Evolutionary conservation across 2,329 filamentous ascomycete genomes (phyloP), one percentile per base, ranked within the genome.

Genomic region (Botrytis cinerea): DNA sequence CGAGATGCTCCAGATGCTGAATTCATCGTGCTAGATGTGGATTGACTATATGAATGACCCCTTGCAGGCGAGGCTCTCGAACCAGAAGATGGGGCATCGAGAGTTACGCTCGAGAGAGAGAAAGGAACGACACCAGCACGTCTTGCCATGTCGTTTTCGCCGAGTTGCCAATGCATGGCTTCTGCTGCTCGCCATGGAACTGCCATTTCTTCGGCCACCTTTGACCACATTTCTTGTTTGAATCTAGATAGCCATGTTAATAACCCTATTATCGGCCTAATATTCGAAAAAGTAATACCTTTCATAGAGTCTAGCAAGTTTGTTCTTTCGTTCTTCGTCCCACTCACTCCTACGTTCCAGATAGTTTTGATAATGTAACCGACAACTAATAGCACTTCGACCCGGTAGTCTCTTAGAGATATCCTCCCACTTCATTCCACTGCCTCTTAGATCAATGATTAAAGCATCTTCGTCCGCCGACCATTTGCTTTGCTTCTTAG

Each of bases 401-500:
- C 95, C 95, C 4, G 94, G 95, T 68, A 98, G 85, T 72, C 92
- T 89, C 84, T 95, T 97, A 75, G 94, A 97, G 79, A 98, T 98
- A 82, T 98, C 95, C 81, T 98, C 95, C 96, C 95, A 98, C 82
- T 98, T 98, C 94, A 98, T 97, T 14, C 93, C 93, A 78, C 91
- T 91, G 54, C 94, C 93, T 73, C 95, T 90, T 75, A 98, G 88
- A 82, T 97, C 93, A 79, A 98, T 97, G 78, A 97, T 97, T 67
- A 96, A 85, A n/a, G 92, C 90, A 82, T 98, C 94, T 82, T 98
- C 95, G 75, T 98, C 94, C 0, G 92, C 87, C 8, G 93, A 97
- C 96, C 96, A 98, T 83, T 98, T 98, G 81, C 93, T 97, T 83
- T 98, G 94, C 84, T 95, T 97, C 85, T 96, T 97, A 48, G 93